Evolutionary conservation across 1,284 basidiomycete species (phyloP).

Genomic region (Moniliophthora roreri): DNA sequence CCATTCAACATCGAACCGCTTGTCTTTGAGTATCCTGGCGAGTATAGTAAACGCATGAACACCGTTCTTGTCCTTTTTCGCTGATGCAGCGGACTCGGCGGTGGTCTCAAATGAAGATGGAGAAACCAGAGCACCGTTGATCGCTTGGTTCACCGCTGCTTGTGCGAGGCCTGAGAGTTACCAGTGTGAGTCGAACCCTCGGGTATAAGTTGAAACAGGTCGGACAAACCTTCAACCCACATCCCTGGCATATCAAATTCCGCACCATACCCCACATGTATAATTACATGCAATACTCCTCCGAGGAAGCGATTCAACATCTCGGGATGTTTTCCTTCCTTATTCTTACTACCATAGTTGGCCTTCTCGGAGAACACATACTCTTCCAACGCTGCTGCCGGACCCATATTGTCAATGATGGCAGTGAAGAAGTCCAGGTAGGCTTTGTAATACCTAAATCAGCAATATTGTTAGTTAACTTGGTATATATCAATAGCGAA

Average conservation of each 20-base stretch:
- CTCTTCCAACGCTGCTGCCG: slow-evolving; percentile 50
- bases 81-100: not conserved
- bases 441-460: slow-evolving; percentile 51
- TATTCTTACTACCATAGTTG: slow-evolving; percentile 37
- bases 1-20: slow-evolving; percentile 27
- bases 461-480: too few species aligned
- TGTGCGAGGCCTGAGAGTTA: slow-evolving; percentile 40
- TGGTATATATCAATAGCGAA: too few species aligned
- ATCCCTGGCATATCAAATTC: slow-evolving; percentile 66
- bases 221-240: slow-evolving; percentile 56
- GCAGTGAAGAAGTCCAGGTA: slow-evolving; percentile 60
- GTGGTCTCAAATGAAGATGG: slow-evolving; percentile 12
- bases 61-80: slow-evolving; percentile 12
- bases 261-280: slow-evolving; percentile 62
- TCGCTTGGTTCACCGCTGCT: slow-evolving; percentile 36
- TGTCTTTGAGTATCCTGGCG: slow-evolving; percentile 45
- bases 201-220: not conserved
- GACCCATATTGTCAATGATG: slow-evolving; percentile 33
- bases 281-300: slow-evolving; percentile 63
- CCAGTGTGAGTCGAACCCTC: not conserved
- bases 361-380: slow-evolving; percentile 56
- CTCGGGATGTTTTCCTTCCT: slow-evolving; percentile 38
- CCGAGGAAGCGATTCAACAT: slow-evolving; percentile 64
- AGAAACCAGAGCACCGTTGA: slow-evolving; percentile 23
- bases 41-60: slow-evolving; percentile 44